These are phyloP conservation scores for Torrubiella hemipterigena DNA, from an alignment of 2,329 filamentous ascomycete genomes.

Conservation along the genomic window DNA sequence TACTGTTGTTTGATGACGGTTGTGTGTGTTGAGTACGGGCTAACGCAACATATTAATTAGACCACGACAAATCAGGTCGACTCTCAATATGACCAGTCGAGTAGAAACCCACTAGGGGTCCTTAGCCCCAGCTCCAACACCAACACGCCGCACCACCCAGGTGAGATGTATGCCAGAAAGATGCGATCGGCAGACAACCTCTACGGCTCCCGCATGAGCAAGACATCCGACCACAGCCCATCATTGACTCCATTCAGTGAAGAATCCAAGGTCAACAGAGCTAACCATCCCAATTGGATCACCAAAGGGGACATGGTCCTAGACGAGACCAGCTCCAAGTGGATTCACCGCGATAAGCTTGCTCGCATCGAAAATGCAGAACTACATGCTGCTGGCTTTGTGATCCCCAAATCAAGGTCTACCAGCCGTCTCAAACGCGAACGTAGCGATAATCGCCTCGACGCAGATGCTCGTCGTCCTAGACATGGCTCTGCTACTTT, in stretches of 20 bases:
- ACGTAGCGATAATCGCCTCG: slow-evolving; percentile 21
- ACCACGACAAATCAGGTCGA: too few species aligned
- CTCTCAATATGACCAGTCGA: too few species aligned
- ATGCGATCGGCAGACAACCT: slow-evolving; percentile 24
- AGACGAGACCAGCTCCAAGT: slow-evolving; percentile 54
- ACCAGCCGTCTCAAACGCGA: slow-evolving; percentile 34
- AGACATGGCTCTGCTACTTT: slow-evolving; percentile 34
- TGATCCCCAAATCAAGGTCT: slow-evolving; percentile 41
- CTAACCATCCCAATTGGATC: slow-evolving; percentile 10
- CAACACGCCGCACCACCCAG: not conserved
- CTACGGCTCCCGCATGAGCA: slow-evolving; percentile 11
- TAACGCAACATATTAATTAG: too few species aligned
- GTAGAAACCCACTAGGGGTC: too few species aligned
- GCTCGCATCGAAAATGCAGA: slow-evolving; percentile 72
- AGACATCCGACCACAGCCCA: slow-evolving; percentile 11
- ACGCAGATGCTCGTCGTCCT: slow-evolving; percentile 13
- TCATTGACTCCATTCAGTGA: slow-evolving; percentile 12
- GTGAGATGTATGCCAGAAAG: slow-evolving; percentile 18
- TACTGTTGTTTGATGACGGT: too few species aligned
- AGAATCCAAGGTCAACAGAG: slow-evolving; percentile 13
- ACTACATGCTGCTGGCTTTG: slow-evolving; percentile 65
- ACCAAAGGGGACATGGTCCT: slow-evolving; percentile 15
- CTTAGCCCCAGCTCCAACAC: slow-evolving; percentile 1
- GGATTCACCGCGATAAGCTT: slow-evolving; percentile 79
- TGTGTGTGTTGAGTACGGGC: too few species aligned